Percentiles rank a stretch among this genome's conserved stretches.
phyloP scores from a whole-genome alignment of 441 rosid genomes.

The Erodium texanum region DNA sequence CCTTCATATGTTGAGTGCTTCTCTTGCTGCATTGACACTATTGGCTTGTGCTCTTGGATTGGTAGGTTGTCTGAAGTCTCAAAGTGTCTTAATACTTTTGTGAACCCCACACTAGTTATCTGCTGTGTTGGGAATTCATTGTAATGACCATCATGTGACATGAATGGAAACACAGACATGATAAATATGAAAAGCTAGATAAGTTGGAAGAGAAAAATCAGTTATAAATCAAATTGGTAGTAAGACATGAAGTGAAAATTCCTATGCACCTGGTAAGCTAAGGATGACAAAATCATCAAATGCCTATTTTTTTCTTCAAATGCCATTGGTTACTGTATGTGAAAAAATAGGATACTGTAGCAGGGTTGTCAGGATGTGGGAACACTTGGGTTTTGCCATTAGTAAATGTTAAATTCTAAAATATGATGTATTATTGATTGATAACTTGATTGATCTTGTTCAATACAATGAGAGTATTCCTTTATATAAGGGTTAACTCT shows the following conservation, averaged over 20 bases:
- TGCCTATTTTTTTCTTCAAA: neutral
- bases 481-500: too few species aligned
- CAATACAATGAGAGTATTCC: too few species aligned
- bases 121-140: neutral
- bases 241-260: neutral
- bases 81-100: neutral
- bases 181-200: neutral
- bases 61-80: neutral
- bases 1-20: neutral
- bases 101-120: neutral
- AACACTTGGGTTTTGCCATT: too few species aligned
- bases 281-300: neutral
- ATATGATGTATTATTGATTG: too few species aligned
- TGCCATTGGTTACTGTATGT: too few species aligned
- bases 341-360: too few species aligned
- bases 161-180: neutral
- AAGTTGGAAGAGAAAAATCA: neutral
- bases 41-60: neutral
- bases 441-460: too few species aligned
- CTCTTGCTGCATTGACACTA: neutral
- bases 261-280: neutral
- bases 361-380: too few species aligned
- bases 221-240: neutral
- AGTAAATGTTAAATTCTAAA: too few species aligned
- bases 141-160: neutral